Percentiles rank a stretch among this genome's conserved stretches.
phyloP scores from a whole-genome alignment of 2,329 filamentous ascomycete species.

The Sporothrix schenckii region DNA sequence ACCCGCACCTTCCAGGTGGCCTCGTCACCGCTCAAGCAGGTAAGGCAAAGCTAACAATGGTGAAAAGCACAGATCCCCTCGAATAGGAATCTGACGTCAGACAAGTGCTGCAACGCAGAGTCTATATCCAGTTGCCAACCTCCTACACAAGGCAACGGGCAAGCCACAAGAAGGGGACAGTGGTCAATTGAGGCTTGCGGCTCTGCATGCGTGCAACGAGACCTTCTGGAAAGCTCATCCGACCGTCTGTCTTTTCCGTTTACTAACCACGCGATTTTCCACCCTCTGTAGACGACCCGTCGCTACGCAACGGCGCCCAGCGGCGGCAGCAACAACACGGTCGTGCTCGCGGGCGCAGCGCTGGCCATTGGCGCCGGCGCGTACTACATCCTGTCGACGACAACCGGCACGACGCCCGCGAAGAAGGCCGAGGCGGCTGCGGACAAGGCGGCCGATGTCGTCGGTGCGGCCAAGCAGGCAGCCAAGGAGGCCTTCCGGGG shows the following conservation, averaged over 20 bases:
- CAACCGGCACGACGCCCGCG: slow-evolving; percentile 36
- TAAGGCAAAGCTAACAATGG: slow-evolving; percentile 45
- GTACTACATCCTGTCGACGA: slow-evolving; percentile 58
- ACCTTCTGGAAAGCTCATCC: not conserved
- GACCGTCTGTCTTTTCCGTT: not conserved
- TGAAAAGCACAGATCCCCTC: not conserved
- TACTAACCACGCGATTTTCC: slow-evolving; percentile 33
- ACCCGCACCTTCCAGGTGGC: slow-evolving; percentile 66
- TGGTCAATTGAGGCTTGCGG: not conserved
- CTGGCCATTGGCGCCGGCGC: slow-evolving; percentile 58
- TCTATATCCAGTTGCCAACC: not conserved
- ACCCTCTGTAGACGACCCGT: slow-evolving; percentile 51
- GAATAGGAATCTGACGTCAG: slow-evolving; percentile 25
- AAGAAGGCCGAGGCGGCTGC: slow-evolving; percentile 58
- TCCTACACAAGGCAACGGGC: not conserved
- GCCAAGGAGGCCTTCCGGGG: slow-evolving; percentile 67
- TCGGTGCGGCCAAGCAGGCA: slow-evolving; percentile 35
- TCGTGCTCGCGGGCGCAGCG: slow-evolving; percentile 64
- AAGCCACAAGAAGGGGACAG: too few relatives aligned
- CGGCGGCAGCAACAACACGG: slow-evolving; percentile 51
- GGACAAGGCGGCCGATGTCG: slow-evolving; percentile 47
- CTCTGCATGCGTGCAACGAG: not conserved
- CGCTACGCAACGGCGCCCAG: slow-evolving; percentile 68
- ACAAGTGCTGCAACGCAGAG: not conserved
- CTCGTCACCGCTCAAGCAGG: slow-evolving; percentile 64